Conservation (phyloP, 768 basidiomycete species). For the Tricholoma sp. region DNA sequence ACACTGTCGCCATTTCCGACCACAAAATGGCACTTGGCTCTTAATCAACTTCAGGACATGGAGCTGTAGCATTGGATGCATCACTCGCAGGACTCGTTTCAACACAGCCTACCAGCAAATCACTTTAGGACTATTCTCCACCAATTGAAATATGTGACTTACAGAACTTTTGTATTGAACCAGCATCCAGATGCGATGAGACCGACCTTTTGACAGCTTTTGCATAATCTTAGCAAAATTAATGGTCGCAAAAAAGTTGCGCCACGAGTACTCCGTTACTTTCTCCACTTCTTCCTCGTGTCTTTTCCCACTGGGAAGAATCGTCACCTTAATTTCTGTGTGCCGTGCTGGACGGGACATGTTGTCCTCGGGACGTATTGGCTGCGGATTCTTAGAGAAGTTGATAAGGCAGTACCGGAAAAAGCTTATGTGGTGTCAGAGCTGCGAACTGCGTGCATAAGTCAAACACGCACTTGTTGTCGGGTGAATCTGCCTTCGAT, state of each 20-base stretch:
- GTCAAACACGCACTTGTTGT: constrained; percentile 60
- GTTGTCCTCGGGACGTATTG: constrained; percentile 57
- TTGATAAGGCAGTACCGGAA: constrained; percentile 89
- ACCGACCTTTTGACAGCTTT: constrained; percentile 91
- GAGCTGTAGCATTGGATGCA: constrained; percentile 90
- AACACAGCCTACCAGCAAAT: constrained; percentile 70
- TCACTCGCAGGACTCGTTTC: constrained; percentile 90
- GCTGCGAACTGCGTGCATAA: background rate
- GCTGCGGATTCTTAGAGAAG: constrained; percentile 63
- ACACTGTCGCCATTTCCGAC: constrained; percentile 98
- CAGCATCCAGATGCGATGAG: constrained; percentile 92
- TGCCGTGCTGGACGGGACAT: constrained; percentile 60
- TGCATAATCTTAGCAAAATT: constrained; percentile 99
- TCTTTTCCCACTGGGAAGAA: constrained; percentile 67
- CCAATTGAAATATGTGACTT: constrained; percentile 19
- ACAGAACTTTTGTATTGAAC: constrained; percentile 99
- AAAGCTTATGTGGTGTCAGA: constrained; percentile 57
- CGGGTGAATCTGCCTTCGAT: constrained; percentile 84
- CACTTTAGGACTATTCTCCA: background rate
- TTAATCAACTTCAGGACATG: constrained; percentile 97
- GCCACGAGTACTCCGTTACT: constrained; percentile 92
- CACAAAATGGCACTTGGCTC: constrained; percentile 97
- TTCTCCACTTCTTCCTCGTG: constrained; percentile 88
- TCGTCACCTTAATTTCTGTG: constrained; percentile 47
- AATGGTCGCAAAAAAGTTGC: constrained; percentile 96